Evolutionary conservation across 78 protist species (phyloP).

Genomic region (Dictyostelium capitatum): DNA sequence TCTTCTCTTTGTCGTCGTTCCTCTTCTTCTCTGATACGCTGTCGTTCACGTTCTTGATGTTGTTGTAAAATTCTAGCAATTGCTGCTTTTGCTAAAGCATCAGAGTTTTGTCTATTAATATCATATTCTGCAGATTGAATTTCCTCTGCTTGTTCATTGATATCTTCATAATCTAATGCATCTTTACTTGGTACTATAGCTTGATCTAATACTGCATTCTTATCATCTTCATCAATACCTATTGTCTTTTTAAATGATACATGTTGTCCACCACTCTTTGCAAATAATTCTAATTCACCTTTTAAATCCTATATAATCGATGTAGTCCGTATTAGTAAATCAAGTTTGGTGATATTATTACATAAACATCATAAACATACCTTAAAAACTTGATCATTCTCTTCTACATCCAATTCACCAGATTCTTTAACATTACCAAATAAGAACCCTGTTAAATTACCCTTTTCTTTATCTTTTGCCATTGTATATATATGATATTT

Average conservation of each 20-base stretch:
- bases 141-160: slow-evolving; percentile 57
- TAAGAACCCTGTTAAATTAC: slow-evolving; percentile 36
- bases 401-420: slow-evolving; percentile 77
- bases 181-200: not conserved
- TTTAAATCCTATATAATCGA: slow-evolving; percentile 33
- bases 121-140: slow-evolving; percentile 23
- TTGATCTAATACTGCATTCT: not conserved
- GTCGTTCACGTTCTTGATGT: not conserved
- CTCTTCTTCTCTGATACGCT: not conserved
- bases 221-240: slow-evolving; percentile 54
- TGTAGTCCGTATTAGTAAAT: not conserved
- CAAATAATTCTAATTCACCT: slow-evolving; percentile 51
- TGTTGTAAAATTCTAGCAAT: slow-evolving; percentile 37
- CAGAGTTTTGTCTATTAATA: slow-evolving; percentile 50
- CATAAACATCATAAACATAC: not conserved
- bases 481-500: not conserved
- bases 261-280: slow-evolving; percentile 42
- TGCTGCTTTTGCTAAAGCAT: slow-evolving; percentile 63
- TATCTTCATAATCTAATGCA: slow-evolving; percentile 63
- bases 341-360: not conserved
- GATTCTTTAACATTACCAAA: slow-evolving; percentile 71
- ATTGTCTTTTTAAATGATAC: slow-evolving; percentile 8
- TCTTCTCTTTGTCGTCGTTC: not conserved
- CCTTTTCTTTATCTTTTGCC: slow-evolving; percentile 30
- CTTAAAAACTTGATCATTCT: slow-evolving; percentile 46